A percentile compares a stretch with the other conserved stretches of the same genome.
Conservation (phyloP, 148 eudicot species). For the Chenopodium formosanum region DNA sequence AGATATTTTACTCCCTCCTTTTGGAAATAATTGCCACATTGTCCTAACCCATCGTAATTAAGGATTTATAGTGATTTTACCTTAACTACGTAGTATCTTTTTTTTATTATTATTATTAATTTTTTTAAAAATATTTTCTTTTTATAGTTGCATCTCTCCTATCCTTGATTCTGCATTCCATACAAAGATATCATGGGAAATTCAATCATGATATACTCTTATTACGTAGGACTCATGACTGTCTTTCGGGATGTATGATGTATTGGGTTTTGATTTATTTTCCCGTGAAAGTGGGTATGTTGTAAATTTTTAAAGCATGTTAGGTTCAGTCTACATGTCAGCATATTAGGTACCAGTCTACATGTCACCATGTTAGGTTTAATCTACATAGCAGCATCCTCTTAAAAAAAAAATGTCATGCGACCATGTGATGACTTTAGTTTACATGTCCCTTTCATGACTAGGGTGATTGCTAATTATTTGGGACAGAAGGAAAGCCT, state of each 20-base stretch:
- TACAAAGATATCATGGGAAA: neutral
- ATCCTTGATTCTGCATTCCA: neutral
- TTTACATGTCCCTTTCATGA: constrained; percentile 18
- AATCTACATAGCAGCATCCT: too few relatives aligned
- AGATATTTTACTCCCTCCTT: neutral
- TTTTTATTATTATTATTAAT: too few relatives aligned
- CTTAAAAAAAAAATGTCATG: neutral
- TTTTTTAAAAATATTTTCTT: too few relatives aligned
- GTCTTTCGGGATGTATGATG: neutral
- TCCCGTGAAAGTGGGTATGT: constrained; percentile 2
- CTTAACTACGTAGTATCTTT: neutral
- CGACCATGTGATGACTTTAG: constrained; percentile 1
- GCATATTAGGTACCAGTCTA: too few relatives aligned
- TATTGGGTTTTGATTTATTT: neutral
- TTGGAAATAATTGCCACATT: neutral
- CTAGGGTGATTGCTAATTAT: neutral
- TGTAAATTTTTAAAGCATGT: neutral
- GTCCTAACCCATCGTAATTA: neutral
- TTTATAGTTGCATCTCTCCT: neutral
- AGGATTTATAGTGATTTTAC: neutral
- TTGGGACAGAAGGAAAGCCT: neutral
- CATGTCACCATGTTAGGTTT: too few relatives aligned
- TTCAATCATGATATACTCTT: too few relatives aligned
- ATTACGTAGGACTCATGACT: neutral
- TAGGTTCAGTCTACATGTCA: neutral